These are phyloP conservation scores for Claviceps quebecensis DNA, from an alignment of 2,329 filamentous ascomycete genomes.

Conservation along the genomic window DNA sequence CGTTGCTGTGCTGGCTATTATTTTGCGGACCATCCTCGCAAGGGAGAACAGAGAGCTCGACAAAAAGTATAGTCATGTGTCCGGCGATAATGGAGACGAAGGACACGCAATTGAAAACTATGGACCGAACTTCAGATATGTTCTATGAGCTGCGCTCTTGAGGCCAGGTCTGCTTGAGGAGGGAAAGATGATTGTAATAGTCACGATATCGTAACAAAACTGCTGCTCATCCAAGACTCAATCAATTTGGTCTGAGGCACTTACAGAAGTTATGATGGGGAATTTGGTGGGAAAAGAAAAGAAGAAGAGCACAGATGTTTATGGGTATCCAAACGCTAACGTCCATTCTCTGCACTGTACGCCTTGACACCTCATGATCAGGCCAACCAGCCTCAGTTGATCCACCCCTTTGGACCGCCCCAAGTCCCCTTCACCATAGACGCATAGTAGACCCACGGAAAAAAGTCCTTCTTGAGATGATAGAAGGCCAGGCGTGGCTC, in stretches of 20 bases:
- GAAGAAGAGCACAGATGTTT: too few species aligned
- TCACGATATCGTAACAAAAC: too few species aligned
- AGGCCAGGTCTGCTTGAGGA: background rate
- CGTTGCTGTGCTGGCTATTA: constrained; percentile 7
- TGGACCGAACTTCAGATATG: constrained; percentile 5
- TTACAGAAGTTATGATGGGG: too few species aligned
- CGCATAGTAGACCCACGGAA: constrained; percentile 50
- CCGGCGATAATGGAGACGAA: background rate
- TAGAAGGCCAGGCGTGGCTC: constrained; percentile 43
- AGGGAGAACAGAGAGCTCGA: constrained; percentile 8
- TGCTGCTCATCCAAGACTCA: too few species aligned
- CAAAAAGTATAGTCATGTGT: background rate
- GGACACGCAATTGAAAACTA: constrained; percentile 4
- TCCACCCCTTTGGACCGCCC: constrained; percentile 44
- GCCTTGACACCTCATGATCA: background rate
- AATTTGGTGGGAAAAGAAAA: too few species aligned
- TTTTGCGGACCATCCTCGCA: constrained; percentile 1
- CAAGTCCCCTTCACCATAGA: constrained; percentile 48
- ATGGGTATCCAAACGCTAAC: background rate
- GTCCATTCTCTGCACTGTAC: background rate
- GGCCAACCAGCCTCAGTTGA: constrained; percentile 2
- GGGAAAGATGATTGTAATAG: background rate
- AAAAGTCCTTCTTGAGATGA: constrained; percentile 52
- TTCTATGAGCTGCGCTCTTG: background rate
- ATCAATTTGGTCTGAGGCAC: too few species aligned